Conservation (phyloP, 2,329 filamentous ascomycete species). For the Fusarium abutilonis region DNA sequence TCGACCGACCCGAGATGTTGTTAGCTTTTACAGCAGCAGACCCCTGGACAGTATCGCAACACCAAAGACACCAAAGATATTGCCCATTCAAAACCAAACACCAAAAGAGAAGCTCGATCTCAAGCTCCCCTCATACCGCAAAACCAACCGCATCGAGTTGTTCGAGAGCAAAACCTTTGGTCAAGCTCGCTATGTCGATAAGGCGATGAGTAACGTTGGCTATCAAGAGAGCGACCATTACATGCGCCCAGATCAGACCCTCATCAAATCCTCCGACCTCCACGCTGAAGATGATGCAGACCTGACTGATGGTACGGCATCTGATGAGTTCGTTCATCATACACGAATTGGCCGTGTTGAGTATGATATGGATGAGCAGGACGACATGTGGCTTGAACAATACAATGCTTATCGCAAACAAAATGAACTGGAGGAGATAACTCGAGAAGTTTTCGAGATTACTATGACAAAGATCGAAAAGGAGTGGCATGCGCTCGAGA, state of each 20-base stretch:
- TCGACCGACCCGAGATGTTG: constrained; percentile 61
- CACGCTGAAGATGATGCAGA: constrained; percentile 69
- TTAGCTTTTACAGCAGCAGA: constrained; percentile 64
- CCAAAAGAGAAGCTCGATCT: constrained; percentile 82
- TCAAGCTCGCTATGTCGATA: constrained; percentile 91
- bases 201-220: constrained; percentile 93
- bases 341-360: constrained; percentile 81
- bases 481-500: constrained; percentile 96
- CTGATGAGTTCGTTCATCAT: constrained; percentile 48
- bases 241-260: constrained; percentile 75
- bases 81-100: constrained; percentile 82
- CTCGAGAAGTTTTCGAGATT: constrained; percentile 94
- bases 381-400: constrained; percentile 92
- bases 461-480: constrained; percentile 99
- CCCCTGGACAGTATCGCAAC: constrained; percentile 55
- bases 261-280: constrained; percentile 71
- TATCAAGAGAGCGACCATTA: constrained; percentile 96
- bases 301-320: constrained; percentile 47
- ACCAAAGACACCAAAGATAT: constrained; percentile 69
- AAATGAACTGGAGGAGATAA: constrained; percentile 82
- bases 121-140: constrained; percentile 78
- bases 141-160: constrained; percentile 79
- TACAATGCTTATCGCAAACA: constrained; percentile 81
- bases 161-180: constrained; percentile 88
- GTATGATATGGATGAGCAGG: constrained; percentile 99